phyloP scores from a whole-genome alignment of 1,139 yeast species.

The Taphrina populina region DNA sequence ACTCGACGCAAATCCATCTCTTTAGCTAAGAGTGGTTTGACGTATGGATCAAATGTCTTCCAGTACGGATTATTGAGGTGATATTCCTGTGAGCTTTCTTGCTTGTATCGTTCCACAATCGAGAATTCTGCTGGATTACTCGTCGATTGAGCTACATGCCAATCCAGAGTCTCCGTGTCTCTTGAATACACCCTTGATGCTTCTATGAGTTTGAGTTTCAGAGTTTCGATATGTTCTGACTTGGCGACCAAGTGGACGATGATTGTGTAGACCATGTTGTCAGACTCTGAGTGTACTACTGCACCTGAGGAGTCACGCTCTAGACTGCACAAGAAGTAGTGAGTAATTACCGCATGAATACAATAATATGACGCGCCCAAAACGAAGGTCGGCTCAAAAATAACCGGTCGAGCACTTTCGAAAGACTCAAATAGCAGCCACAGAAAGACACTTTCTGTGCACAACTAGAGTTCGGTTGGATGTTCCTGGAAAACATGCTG shows the following conservation, averaged over 20 bases:
- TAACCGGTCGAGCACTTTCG: too few relatives aligned
- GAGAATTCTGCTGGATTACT: conserved; percentile 24
- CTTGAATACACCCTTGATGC: conserved; percentile 20
- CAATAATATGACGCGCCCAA: too few relatives aligned
- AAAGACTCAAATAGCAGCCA: too few relatives aligned
- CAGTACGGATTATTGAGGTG: conserved; percentile 31
- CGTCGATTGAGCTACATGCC: conserved; percentile 23
- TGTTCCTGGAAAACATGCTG: too few relatives aligned
- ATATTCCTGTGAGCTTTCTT: conserved; percentile 22
- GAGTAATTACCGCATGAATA: too few relatives aligned
- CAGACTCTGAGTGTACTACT: too few relatives aligned
- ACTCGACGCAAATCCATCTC: conserved; percentile 30
- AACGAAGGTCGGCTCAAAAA: too few relatives aligned
- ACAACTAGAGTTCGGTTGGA: too few relatives aligned
- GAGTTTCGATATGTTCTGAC: conserved; percentile 17
- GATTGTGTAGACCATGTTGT: conserved; percentile 31
- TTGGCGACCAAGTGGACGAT: conserved; percentile 28
- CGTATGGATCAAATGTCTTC: conserved; percentile 32
- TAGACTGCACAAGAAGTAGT: too few relatives aligned
- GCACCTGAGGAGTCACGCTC: too few relatives aligned
- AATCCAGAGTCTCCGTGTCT: conserved; percentile 23
- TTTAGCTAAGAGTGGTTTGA: conserved; percentile 24
- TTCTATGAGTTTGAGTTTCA: conserved; percentile 24
- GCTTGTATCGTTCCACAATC: conserved; percentile 24
- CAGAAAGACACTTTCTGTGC: too few relatives aligned